Evolutionary conservation across 179 eudicot species (phyloP), one percentile per base, ranked within the genome.

Genomic region (Patellifolia procumbens): DNA sequence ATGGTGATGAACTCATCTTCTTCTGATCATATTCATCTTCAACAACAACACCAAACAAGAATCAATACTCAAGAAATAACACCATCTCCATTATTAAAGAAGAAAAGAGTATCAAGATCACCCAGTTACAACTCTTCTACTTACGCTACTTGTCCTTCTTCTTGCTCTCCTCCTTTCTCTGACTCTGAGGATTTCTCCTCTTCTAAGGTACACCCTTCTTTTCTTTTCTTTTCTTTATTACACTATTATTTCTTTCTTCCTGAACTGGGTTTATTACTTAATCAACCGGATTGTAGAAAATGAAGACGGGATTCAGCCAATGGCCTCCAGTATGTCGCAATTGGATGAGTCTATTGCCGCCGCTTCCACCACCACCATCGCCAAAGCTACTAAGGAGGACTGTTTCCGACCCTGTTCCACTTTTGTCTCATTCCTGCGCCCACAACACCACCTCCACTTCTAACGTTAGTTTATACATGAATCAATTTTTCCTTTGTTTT

Each of bases 361-460:
- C 79, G 1, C 73, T 76, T 34, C 74, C 74, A 3, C 55, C 49
- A 11, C 24, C 31, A 0, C 79, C 79, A 32, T 56, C 79, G 1
- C 74, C 51, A 5, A 29, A 55, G 58, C 74, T 68, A 56, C 74
- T 76, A 3, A 34, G 59, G 13, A 60, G 79, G 58, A 70, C 79
- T 45, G 56, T 68, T 56, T 76, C 74, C 26, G 74, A 76, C 13
- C 79, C 74, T 52, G 79, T 39, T 15, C 65, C 43, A 12, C 51
- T 29, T 20, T 12, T 20, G 32, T 51, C 74, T n/a, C n/a, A n/a
- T n/a, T n/a, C n/a, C n/a, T n/a, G n/a, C n/a, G n/a, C n/a, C n/a
- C n/a, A n/a, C n/a, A n/a, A n/a, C n/a, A n/a, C n/a, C n/a, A n/a
- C n/a, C n/a, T n/a, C n/a, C n/a, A n/a, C n/a, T n/a, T n/a, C n/a